Conservation (phyloP, 352 stramenopile genomes). For the Phytophthora hibernalis region DNA sequence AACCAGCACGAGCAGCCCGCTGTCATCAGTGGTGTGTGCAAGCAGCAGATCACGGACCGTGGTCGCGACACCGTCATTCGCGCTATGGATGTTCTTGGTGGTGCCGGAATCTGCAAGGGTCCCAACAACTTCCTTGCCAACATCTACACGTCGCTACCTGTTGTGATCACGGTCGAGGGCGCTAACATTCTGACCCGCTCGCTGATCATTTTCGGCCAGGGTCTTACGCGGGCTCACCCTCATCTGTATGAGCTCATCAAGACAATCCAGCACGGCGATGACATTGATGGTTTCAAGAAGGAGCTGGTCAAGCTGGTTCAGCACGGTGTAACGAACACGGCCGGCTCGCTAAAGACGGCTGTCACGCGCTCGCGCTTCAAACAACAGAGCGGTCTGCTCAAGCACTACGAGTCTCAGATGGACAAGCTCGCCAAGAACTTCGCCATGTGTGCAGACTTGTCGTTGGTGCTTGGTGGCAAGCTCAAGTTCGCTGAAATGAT, state of each 20-base stretch:
- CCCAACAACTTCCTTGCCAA: conserved; percentile 97
- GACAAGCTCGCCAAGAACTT: conserved; percentile 97
- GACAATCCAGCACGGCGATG: conserved; percentile 95
- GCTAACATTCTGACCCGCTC: conserved; percentile 98
- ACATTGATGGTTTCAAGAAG: conserved; percentile 94
- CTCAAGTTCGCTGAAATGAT: conserved; percentile 99
- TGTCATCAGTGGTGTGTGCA: conserved; percentile 98
- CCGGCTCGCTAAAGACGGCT: conserved; percentile 88
- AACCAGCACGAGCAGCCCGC: conserved; percentile 99
- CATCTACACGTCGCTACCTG: conserved; percentile 96
- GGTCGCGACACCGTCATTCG: conserved; percentile 96
- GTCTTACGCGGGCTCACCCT: conserved; percentile 97
- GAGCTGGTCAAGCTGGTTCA: conserved; percentile 95
- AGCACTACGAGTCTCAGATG: conserved; percentile 98
- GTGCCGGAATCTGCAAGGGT: conserved; percentile 97
- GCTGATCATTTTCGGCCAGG: conserved; percentile 98
- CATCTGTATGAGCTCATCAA: conserved; percentile 98
- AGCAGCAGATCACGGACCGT: conserved; percentile 98
- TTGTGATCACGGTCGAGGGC: conserved; percentile 98
- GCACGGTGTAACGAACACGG: conserved; percentile 94
- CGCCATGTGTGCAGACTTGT: conserved; percentile 95
- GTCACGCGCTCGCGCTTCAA: conserved; percentile 94
- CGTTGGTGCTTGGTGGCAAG: conserved; percentile 96
- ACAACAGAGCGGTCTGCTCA: conserved; percentile 84
- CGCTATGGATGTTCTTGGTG: conserved; percentile 97